Evolutionary conservation across 768 basidiomycete genomes (phyloP).

Genomic region (Termitomyces sp.): DNA sequence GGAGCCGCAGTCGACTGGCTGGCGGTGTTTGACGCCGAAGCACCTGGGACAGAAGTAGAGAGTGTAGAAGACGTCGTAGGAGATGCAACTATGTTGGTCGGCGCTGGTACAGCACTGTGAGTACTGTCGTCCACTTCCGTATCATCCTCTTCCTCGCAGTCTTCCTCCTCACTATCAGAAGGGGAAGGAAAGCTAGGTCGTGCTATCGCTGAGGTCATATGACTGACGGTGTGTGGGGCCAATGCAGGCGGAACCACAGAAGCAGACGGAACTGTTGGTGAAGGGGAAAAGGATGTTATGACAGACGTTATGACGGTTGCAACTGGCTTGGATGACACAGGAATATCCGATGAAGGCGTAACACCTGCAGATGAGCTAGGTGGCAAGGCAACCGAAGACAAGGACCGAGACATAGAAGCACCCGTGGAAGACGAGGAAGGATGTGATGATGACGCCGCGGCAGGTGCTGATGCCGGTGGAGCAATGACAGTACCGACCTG

Average conservation of each 20-base stretch:
- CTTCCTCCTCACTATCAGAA: not conserved
- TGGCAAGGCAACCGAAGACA: not conserved
- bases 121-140: not conserved
- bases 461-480: constrained; percentile 10
- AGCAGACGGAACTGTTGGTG: not conserved
- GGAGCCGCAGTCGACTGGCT: not conserved
- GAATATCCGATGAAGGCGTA: not conserved
- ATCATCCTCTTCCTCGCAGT: constrained; percentile 1
- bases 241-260: not conserved
- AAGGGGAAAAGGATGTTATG: not conserved
- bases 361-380: not conserved
- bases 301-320: not conserved
- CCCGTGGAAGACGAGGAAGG: not conserved
- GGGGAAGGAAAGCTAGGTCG: not conserved
- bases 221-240: not conserved
- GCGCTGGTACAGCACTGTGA: not conserved
- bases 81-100: not conserved
- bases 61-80: not conserved
- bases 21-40: not conserved
- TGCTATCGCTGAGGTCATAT: not conserved
- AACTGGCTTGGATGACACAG: not conserved
- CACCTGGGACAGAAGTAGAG: not conserved
- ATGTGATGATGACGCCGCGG: not conserved
- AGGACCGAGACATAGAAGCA: not conserved
- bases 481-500: constrained; percentile 25